Percentiles rank a stretch among this genome's conserved stretches.
Evolutionary conservation across 257 asterid species (phyloP).

Genomic region (Gentiana macrophylla): DNA sequence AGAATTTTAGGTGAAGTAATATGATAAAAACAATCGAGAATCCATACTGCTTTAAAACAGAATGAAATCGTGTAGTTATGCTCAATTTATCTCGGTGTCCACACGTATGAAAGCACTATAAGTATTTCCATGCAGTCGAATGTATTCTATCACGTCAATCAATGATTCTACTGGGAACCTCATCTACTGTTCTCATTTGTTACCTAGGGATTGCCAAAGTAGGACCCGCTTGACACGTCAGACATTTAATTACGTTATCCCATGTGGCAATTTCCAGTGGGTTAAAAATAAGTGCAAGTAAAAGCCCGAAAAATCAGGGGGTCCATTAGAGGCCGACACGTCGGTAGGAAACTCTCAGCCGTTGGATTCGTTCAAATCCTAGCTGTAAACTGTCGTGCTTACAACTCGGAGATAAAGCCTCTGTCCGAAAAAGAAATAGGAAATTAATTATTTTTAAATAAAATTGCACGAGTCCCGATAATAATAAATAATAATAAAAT

Average conservation of each 20-base stretch:
- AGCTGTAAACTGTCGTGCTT: conserved; percentile 33
- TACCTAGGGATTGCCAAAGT: conserved; percentile 14
- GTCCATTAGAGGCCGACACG: conserved; percentile 5
- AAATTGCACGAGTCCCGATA: conserved; percentile 23
- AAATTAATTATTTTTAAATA: background rate
- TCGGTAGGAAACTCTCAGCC: conserved; percentile 8
- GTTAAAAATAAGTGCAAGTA: background rate
- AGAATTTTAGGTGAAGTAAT: too few species aligned
- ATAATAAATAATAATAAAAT: background rate
- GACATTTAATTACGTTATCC: too few species aligned
- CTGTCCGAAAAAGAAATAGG: background rate
- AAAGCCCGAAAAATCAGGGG: background rate
- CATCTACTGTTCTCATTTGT: conserved; percentile 4
- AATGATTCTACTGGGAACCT: background rate
- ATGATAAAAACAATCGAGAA: too few species aligned
- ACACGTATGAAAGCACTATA: background rate
- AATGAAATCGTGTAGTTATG: background rate
- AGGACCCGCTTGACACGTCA: conserved; percentile 1
- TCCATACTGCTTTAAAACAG: too few species aligned
- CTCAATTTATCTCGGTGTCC: background rate
- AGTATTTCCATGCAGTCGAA: background rate
- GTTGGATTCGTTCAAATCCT: conserved; percentile 6
- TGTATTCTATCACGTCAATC: conserved; percentile 2
- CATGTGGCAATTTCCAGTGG: background rate
- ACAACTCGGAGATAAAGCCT: conserved; percentile 10